Base-by-base conservation (phyloP, 2,329 filamentous ascomycete genomes). In the Epichloe scottii region DNA sequence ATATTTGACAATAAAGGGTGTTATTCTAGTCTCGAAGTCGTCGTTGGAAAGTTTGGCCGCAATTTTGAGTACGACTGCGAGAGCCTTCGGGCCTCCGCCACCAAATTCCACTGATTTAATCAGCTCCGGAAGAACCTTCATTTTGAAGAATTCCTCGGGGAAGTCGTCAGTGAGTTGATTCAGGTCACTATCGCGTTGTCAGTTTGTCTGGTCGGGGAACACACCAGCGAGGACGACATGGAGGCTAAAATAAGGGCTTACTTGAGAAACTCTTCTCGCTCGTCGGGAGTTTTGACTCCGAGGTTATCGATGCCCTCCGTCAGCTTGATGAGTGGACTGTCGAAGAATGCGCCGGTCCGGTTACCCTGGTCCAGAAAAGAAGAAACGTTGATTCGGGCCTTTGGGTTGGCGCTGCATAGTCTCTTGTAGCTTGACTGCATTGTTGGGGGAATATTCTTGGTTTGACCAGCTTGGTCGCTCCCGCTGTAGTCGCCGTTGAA, bases 41-140 rank as follows among this genome's bases (percentile, higher is more conserved):
- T 97, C 93, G 54, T 85, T 84, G 2, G 87, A 81, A 40, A 98
- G 73, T 63, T 95, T 97, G 6, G 82, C 74, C 4, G 89, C 82
- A 59, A 98, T 96, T 63, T 95, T 95, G 73, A 97, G 82, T 40
- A 95, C 87, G 1, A 95, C 82, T 1, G 77, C 72, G 53, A 98
- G 87, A 0, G 95, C 90, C 62, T 95, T 94, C 0, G 91, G 87
- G 0, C 93, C 93, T 30, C 93, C 93, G 11, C 91, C 93, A 7
- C 93, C 93, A 66, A 96, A 98, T 62, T 98, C 93, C n/a, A 97
- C 89, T 0, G 90, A 95, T 64, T 97, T 98, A n/a, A 98, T 76
- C 33, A 98, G 73, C 63, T 98, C 93, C 0, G 93, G 93, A 8
- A 98, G 75, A 3, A 98, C 82, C 63, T 97, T 98, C 77, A 95